phyloP scores from a whole-genome alignment of 345 rosid genomes.

The Abelmoschus esculentus region DNA sequence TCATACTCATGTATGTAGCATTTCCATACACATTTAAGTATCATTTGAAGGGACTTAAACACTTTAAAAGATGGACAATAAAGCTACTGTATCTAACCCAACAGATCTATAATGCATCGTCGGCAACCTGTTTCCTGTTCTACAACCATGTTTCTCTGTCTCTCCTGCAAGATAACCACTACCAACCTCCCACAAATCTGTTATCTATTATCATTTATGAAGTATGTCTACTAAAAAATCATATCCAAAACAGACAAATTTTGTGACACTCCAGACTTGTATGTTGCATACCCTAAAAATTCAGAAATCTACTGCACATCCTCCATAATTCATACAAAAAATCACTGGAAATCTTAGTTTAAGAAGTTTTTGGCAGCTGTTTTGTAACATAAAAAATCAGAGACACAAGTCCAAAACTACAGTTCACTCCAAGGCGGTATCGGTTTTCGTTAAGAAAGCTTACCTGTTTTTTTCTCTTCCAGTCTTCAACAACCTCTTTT shows the following conservation, averaged over 20 bases:
- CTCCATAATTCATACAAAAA: background rate
- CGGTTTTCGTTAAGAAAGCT: background rate
- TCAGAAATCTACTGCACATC: background rate
- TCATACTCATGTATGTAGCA: background rate
- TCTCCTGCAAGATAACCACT: background rate
- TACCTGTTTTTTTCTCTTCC: conserved; percentile 80
- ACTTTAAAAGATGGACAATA: background rate
- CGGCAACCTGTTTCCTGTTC: background rate
- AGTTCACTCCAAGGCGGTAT: background rate
- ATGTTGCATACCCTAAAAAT: background rate
- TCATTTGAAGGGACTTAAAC: background rate
- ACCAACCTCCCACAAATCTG: background rate
- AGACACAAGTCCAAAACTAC: background rate
- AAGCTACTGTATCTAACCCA: background rate
- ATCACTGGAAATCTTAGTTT: background rate
- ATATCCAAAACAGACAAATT: background rate
- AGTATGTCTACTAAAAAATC: background rate
- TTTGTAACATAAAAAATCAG: background rate
- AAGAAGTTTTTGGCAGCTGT: too few relatives aligned
- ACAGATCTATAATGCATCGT: background rate
- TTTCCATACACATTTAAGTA: background rate
- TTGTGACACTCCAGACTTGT: background rate
- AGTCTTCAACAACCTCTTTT: conserved; percentile 81
- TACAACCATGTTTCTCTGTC: background rate
- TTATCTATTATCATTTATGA: background rate